Conservation (phyloP, 345 rosid species). For the Streptanthus diversifolius region DNA sequence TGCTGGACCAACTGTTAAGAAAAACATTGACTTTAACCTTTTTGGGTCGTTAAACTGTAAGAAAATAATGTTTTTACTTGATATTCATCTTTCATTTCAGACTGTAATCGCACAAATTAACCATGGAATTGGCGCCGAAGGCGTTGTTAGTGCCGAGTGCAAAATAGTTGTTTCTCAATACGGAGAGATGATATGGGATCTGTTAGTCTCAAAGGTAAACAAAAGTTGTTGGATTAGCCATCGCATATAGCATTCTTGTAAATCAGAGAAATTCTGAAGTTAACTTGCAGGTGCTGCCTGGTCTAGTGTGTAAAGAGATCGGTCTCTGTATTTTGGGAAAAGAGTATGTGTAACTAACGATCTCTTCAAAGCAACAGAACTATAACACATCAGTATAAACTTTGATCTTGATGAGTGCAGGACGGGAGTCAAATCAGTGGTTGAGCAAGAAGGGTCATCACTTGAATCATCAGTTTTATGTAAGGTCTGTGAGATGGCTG, state of each 20-base stretch:
- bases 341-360: neutral
- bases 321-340: slow-evolving; percentile 50
- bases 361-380: neutral
- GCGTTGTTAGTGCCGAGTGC: slow-evolving; percentile 60
- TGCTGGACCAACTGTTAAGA: slow-evolving; percentile 76
- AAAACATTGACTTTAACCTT: neutral
- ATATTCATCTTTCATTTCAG: slow-evolving; percentile 32
- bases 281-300: slow-evolving; percentile 49
- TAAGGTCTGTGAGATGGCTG: slow-evolving; percentile 62
- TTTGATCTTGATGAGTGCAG: slow-evolving; percentile 28
- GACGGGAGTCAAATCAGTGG: slow-evolving; percentile 39
- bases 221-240: neutral
- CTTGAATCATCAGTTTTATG: slow-evolving; percentile 37
- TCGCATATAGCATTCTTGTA: neutral
- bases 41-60: neutral
- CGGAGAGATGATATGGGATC: slow-evolving; percentile 72
- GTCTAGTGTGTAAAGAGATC: slow-evolving; percentile 53
- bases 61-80: neutral
- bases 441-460: slow-evolving; percentile 39
- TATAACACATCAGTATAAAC: neutral
- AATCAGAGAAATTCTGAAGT: neutral
- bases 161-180: slow-evolving; percentile 63
- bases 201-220: slow-evolving; percentile 63
- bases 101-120: slow-evolving; percentile 67
- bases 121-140: slow-evolving; percentile 75